Base-by-base conservation (phyloP, 1,284 basidiomycete genomes). In the Caloboletus inedulis region DNA sequence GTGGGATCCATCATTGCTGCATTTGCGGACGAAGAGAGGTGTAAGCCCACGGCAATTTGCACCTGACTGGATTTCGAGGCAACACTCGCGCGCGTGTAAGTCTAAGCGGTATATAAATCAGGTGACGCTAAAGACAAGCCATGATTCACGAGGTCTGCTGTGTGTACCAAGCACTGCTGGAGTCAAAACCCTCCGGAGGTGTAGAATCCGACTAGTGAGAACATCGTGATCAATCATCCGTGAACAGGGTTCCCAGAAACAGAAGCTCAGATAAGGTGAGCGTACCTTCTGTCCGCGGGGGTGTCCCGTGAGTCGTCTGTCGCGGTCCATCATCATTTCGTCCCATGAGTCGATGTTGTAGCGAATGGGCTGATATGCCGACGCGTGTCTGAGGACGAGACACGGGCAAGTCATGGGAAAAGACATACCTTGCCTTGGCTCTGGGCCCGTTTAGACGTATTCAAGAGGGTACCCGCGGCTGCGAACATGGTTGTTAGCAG, bases 251-350 rank as follows among this genome's bases (percentile, higher is more conserved):
- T 23, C 50, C 42, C 43, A 16, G 13, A 49, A 48, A 21, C 4
- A 51, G 35, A 43, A 29, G 10, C 7, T 3, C 4, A 61, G 13
- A 19, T 29, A 3, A 2, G 21, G 27, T 14, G 16, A 35, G 76
- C 89, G 67, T 69, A 94, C 94, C 69, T 78, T 78, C 71, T 97
- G 94, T 47, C 92, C 92, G 61, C 94, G 80, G 63, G 74, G 66
- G 66, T 90, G 89, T 18, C 94, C 94, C n/a, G 94, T 96, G 69
- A 98, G 72, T 61, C 90, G 77, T 66, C 80, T 77, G 74, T 98
- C 94, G 54, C 94, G 78, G 65, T 87, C 83, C 87, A 96, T 92
- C 92, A 98, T 92, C 89, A 92, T 91, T 51, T 89, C 80, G 59
- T 98, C 94, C 93, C 93, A 97, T 30, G 79, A 72, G 65, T 97